Percentiles rank a stretch among this genome's conserved stretches.
Evolutionary conservation across 805 yeast species (phyloP).

Genomic region (Clavispora asparagi): DNA sequence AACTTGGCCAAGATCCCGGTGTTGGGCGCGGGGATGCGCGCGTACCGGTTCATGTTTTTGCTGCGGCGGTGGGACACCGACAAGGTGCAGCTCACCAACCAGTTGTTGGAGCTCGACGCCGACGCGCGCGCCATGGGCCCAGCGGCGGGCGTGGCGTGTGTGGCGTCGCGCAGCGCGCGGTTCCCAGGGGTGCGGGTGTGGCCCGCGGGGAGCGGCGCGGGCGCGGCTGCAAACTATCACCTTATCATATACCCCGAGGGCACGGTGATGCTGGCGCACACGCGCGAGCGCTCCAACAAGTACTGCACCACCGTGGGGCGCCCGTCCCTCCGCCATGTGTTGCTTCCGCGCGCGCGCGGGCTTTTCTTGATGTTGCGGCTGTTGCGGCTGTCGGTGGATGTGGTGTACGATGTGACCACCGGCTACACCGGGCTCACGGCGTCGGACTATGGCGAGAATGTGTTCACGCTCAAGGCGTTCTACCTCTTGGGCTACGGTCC

Average conservation of each 20-base stretch:
- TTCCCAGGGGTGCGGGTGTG: slow-evolving; percentile 16
- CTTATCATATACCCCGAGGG: slow-evolving; percentile 91
- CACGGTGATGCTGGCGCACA: slow-evolving; percentile 70
- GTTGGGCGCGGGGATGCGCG: slow-evolving; percentile 81
- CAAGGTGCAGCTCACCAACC: slow-evolving; percentile 50
- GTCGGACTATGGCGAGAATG: slow-evolving; percentile 70
- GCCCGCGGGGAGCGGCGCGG: slow-evolving; percentile 25
- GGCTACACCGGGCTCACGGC: slow-evolving; percentile 70
- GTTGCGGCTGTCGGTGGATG: slow-evolving; percentile 47
- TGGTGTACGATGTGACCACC: slow-evolving; percentile 76
- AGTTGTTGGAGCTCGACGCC: slow-evolving; percentile 54
- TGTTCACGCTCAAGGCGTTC: slow-evolving; percentile 57
- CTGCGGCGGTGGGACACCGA: slow-evolving; percentile 86
- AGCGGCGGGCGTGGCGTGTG: slow-evolving; percentile 36
- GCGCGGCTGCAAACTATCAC: slow-evolving; percentile 44
- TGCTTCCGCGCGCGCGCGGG: slow-evolving; percentile 84
- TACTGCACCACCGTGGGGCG: slow-evolving; percentile 52
- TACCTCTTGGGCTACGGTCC: slow-evolving; percentile 76
- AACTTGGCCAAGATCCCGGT: slow-evolving; percentile 65
- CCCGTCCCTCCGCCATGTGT: slow-evolving; percentile 52
- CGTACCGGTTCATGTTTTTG: slow-evolving; percentile 71
- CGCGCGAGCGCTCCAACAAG: slow-evolving; percentile 50
- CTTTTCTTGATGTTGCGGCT: slow-evolving; percentile 59
- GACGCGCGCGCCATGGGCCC: slow-evolving; percentile 56
- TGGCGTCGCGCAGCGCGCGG: slow-evolving; percentile 22